Evolutionary conservation across 2,329 filamentous ascomycete genomes (phyloP).

Genomic region (Botryotinia convoluta): DNA sequence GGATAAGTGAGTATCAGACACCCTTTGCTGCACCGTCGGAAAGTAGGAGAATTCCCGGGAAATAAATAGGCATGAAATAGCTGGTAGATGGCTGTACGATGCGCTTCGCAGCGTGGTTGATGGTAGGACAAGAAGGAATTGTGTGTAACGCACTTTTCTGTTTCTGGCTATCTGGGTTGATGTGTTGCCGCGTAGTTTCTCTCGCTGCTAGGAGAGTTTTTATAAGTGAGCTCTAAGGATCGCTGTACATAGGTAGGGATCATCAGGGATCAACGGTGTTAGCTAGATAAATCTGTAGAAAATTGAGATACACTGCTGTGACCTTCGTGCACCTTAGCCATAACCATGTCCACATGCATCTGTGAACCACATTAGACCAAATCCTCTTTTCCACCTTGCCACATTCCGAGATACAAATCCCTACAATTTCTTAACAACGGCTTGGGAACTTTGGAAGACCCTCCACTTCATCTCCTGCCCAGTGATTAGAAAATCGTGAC

Average conservation of each 20-base stretch:
- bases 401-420: not conserved
- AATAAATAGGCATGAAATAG: not conserved
- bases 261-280: not conserved
- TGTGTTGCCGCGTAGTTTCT: rapidly evolving
- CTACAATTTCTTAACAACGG: not conserved
- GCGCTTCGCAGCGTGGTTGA: not conserved
- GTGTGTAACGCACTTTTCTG: not conserved
- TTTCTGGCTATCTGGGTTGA: not conserved
- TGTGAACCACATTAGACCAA: not conserved
- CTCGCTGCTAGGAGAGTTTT: not conserved
- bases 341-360: not conserved
- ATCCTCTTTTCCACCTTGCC: not conserved
- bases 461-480: not conserved
- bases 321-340: not conserved
- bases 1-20: not conserved
- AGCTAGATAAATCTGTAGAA: not conserved
- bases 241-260: not conserved
- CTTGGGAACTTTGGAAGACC: not conserved
- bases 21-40: not conserved
- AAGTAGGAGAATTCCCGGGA: not conserved
- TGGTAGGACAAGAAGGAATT: not conserved
- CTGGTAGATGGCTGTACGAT: not conserved
- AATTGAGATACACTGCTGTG: not conserved
- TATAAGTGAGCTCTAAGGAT: not conserved
- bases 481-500: not conserved